Conservation (phyloP, 805 yeast species). For the Sungouiozyma intestinalis region DNA sequence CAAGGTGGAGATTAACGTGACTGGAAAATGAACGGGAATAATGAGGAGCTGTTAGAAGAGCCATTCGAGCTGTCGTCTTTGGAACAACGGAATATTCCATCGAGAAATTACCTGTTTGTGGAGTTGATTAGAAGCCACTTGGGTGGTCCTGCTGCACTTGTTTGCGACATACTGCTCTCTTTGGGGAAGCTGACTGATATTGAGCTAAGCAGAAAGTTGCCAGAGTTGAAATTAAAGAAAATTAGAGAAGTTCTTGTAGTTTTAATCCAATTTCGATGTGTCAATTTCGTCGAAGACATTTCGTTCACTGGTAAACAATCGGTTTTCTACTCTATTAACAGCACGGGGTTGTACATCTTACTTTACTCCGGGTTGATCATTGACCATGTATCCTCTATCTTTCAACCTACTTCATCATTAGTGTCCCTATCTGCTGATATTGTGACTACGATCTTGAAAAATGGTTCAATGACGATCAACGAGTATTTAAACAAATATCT, state of each 20-base stretch:
- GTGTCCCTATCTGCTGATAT: constrained; percentile 30
- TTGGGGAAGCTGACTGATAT: constrained; percentile 54
- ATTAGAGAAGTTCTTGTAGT: constrained; percentile 64
- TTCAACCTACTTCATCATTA: background rate
- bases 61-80: constrained; percentile 12
- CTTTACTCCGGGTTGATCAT: constrained; percentile 74
- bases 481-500: constrained; percentile 34
- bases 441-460: constrained; percentile 55
- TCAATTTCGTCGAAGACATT: constrained; percentile 49
- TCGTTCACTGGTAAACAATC: constrained; percentile 19
- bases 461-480: constrained; percentile 52
- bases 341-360: constrained; percentile 51
- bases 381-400: constrained; percentile 18
- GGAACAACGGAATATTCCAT: constrained; percentile 44
- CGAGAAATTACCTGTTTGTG: constrained; percentile 50
- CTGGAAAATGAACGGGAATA: background rate
- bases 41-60: background rate
- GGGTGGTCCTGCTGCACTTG: constrained; percentile 64
- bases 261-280: constrained; percentile 69
- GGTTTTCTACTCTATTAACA: constrained; percentile 49
- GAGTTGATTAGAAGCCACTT: constrained; percentile 42
- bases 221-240: constrained; percentile 38
- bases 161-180: constrained; percentile 51
- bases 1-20: background rate
- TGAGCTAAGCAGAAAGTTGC: constrained; percentile 38